A percentile compares a stretch with the other conserved stretches of the same genome.
Evolutionary conservation across 148 eudicot species (phyloP).

Genomic region (Rhododendron mucronatum): DNA sequence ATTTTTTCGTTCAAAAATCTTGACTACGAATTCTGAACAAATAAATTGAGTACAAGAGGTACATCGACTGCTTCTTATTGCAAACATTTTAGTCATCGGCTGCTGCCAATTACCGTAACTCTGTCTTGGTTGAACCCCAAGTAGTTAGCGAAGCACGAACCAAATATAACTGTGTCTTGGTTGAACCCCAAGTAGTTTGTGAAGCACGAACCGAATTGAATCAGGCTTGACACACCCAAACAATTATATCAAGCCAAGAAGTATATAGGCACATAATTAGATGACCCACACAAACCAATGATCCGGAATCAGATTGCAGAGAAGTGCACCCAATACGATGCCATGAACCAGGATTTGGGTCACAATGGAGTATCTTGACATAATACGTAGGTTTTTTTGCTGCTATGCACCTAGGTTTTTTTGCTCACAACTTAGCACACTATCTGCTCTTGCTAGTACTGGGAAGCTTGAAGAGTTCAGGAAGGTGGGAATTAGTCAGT

Average conservation of each 20-base stretch:
- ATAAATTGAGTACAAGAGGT: background rate
- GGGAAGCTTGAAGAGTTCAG: conserved; percentile 49
- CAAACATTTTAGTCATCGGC: background rate
- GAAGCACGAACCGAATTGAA: too few relatives aligned
- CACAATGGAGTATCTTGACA: too few relatives aligned
- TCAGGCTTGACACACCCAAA: background rate
- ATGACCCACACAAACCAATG: background rate
- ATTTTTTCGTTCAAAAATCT: too few relatives aligned
- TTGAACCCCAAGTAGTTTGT: background rate
- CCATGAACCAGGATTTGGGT: too few relatives aligned
- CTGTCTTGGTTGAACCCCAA: background rate
- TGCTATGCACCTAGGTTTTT: background rate
- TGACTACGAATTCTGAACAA: background rate
- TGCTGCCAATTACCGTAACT: background rate
- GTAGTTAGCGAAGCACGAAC: background rate
- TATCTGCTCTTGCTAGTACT: background rate
- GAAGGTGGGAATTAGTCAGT: conserved; percentile 73
- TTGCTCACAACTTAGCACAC: background rate
- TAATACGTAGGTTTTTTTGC: background rate
- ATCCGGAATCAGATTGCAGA: background rate
- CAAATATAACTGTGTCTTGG: background rate
- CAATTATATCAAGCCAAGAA: background rate
- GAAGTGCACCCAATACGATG: background rate
- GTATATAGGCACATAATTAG: background rate
- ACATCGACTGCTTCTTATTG: background rate